Base-by-base conservation (phyloP, 140 eudicot species). In the Ambrosia hybrid region DNA sequence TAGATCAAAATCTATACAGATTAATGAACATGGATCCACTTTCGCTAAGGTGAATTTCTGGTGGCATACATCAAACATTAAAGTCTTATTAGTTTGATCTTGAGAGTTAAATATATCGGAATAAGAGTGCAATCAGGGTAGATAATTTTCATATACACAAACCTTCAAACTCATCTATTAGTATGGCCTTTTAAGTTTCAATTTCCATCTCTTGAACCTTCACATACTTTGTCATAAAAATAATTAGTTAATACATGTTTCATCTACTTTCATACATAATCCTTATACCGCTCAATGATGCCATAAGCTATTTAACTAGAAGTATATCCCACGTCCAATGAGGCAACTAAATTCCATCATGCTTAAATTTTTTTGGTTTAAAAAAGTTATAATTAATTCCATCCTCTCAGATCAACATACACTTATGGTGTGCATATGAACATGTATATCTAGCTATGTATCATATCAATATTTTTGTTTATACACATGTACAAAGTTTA, bases 191-290 rank as follows among this genome's bases (percentile, higher is more conserved):
- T 56, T 89, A 71, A 57, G 96, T 96, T 71, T 92, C 98, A 9
- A 92, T 83, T 85, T 92, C 96, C 96, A 89, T 92, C 82, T 92
- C 98, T 86, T 92, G 98, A 75, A 89, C 98, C 86, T 83, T 95
- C 83, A 70, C 79, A 74, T 92, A 73, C 77, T 89, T 96, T 89
- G 82, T 63, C 74, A 69, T 12, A 69, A 41, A 9, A 63, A 16
- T 36, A 41, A 41, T 65, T 64, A 80, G 73, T 26, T 57, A 58
- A 51, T 3, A 70, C 1, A 68, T 16, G n/a, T 67, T 52, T 58
- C 5, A 33, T 30, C 9, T 41, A 30, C 7, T 67, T 49, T 52
- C 9, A 2, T 41, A 41, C 46, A 41, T 41, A 41, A 41, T 21
- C 26, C 26, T 21, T 21, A 21, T 21, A 21, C 26, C 26, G 26